These are phyloP conservation scores for Magnaporthiopsis incrustans DNA, from an alignment of 2,329 filamentous ascomycete species.

Conservation along the genomic window DNA sequence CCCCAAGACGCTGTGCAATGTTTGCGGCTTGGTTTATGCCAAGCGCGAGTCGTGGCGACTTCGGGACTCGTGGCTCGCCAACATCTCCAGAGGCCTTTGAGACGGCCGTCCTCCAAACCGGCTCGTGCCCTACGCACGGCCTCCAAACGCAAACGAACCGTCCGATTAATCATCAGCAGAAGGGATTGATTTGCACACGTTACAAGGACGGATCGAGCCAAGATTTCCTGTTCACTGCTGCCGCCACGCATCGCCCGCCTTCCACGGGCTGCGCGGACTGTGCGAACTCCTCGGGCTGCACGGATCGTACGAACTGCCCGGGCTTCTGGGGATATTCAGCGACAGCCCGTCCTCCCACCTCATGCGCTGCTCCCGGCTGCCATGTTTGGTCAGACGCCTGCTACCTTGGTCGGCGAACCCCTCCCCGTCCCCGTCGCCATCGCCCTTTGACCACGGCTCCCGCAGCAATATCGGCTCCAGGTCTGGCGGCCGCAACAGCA, in stretches of 20 bases:
- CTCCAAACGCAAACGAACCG: background rate
- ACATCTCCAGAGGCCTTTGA: background rate
- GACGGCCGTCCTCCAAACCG: too few relatives aligned
- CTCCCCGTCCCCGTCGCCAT: background rate
- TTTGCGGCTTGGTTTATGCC: conserved; percentile 2
- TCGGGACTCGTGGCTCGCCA: conserved; percentile 1
- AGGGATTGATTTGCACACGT: background rate
- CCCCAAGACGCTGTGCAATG: conserved; percentile 1
- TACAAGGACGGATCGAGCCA: background rate
- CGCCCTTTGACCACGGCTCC: background rate
- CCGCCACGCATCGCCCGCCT: background rate
- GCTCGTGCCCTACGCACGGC: too few relatives aligned
- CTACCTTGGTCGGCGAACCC: background rate
- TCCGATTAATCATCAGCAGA: background rate
- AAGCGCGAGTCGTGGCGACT: background rate
- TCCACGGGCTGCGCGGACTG: background rate
- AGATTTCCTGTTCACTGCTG: background rate
- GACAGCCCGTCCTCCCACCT: background rate
- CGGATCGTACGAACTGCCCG: background rate
- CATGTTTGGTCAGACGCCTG: background rate
- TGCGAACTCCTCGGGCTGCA: background rate
- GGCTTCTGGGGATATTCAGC: background rate
- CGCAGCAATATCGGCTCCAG: background rate
- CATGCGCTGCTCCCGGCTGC: background rate
- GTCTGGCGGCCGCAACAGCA: background rate